Percentiles rank a stretch among this genome's conserved stretches.
These are phyloP conservation scores for Oryza meridionalis DNA, from an alignment of 176 grass and related monocot species.

Conservation along the genomic window DNA sequence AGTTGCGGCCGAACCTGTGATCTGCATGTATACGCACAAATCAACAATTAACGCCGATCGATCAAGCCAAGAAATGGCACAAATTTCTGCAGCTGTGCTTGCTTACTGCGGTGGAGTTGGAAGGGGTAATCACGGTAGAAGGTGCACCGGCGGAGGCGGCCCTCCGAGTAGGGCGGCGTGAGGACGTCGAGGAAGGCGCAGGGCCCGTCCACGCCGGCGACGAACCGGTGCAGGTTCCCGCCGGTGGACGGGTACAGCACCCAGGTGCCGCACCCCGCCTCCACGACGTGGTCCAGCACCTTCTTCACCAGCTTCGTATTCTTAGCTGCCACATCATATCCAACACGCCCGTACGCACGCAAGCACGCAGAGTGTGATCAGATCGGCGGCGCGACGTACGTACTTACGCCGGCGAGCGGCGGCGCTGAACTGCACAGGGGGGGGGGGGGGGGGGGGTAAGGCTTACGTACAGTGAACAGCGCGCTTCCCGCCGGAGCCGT, in stretches of 20 bases:
- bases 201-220: slow-evolving; percentile 2
- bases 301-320: slow-evolving; percentile 17
- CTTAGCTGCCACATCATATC: neutral
- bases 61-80: neutral
- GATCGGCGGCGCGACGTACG: too few species aligned
- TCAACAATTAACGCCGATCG: too few species aligned
- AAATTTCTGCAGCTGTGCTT: slow-evolving; percentile 11
- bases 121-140: slow-evolving; percentile 37
- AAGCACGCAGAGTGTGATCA: neutral
- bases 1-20: neutral
- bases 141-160: slow-evolving; percentile 20
- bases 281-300: slow-evolving; percentile 50
- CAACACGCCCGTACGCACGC: too few species aligned
- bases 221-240: slow-evolving; percentile 42
- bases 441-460: too few species aligned
- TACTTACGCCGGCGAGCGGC: too few species aligned
- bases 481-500: neutral
- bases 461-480: neutral
- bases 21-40: neutral
- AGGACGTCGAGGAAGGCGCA: slow-evolving; percentile 44
- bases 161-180: slow-evolving; percentile 35
- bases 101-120: slow-evolving; percentile 18
- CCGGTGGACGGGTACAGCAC: slow-evolving; percentile 41
- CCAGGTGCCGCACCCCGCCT: neutral
- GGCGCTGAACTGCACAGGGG: neutral